These are phyloP conservation scores for Ulmus americana DNA, from an alignment of 331 rosid species.

Conservation along the genomic window DNA sequence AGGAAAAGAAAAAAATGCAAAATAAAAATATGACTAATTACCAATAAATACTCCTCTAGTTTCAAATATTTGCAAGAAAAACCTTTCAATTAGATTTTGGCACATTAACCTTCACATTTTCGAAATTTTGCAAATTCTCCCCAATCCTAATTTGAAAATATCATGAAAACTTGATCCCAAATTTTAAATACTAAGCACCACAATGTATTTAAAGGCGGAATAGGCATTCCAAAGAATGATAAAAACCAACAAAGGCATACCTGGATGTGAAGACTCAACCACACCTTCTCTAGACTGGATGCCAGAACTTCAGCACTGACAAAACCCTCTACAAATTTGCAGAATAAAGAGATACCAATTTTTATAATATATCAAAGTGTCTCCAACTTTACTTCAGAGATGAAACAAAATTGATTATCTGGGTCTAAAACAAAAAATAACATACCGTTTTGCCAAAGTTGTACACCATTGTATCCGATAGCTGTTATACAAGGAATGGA, in stretches of 20 bases:
- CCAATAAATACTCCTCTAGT: no score
- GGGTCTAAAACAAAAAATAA: background rate
- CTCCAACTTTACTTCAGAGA: background rate
- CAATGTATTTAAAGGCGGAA: background rate
- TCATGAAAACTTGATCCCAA: background rate
- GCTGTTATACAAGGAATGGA: conserved; percentile 46
- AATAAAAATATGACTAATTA: background rate
- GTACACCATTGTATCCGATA: conserved; percentile 51
- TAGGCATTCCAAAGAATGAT: background rate
- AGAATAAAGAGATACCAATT: background rate
- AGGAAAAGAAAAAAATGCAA: background rate
- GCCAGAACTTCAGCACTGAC: conserved; percentile 39
- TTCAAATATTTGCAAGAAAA: no score
- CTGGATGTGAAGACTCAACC: conserved; percentile 57
- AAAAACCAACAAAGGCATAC: conserved; percentile 14
- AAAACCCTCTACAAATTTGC: conserved; percentile 38
- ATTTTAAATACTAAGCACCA: conserved; percentile 1
- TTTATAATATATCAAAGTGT: background rate
- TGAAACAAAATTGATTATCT: background rate
- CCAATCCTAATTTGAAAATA: background rate
- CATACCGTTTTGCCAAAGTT: conserved; percentile 58
- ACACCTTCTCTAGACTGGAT: conserved; percentile 51
- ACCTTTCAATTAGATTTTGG: no score
- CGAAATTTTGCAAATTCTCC: no score
- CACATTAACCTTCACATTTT: no score